Evolutionary conservation across 2,329 filamentous ascomycete genomes (phyloP).

Genomic region (Cryphonectria parasitica): DNA sequence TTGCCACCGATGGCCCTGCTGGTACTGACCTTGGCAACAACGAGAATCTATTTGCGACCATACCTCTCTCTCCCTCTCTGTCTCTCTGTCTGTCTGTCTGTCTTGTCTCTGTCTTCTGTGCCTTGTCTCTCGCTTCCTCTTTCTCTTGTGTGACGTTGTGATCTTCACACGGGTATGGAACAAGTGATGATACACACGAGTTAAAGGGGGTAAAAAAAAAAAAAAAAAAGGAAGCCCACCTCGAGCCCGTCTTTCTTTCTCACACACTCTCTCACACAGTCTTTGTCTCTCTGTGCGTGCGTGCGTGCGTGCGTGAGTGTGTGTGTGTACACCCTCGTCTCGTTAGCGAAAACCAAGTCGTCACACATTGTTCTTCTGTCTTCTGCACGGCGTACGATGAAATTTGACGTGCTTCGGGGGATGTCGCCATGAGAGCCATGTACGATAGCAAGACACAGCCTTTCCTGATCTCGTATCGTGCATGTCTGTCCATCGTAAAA

Average conservation of each 20-base stretch:
- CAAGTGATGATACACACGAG: constrained; percentile 4
- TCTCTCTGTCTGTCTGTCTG: background rate
- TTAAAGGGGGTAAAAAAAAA: background rate
- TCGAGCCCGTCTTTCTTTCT: background rate
- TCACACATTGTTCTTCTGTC: background rate
- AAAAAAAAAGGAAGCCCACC: background rate
- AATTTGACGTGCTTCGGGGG: background rate
- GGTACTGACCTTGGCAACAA: background rate
- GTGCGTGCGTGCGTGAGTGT: too few species aligned
- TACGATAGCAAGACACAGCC: background rate
- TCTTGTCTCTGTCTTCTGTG: background rate
- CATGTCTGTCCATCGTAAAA: background rate
- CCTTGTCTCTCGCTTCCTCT: background rate
- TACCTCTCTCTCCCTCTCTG: background rate
- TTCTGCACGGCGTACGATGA: background rate
- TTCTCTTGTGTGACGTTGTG: too few species aligned
- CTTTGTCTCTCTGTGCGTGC: too few species aligned
- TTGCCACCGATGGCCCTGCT: too few species aligned
- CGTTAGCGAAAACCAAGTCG: too few species aligned
- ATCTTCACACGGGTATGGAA: background rate
- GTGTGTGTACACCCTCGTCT: too few species aligned
- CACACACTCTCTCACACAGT: too few species aligned
- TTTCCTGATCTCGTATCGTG: background rate
- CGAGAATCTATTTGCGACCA: background rate
- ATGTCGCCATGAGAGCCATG: background rate